Percentiles rank a stretch among this genome's conserved stretches.
Conservation (phyloP, 805 yeast genomes). For the Pichia manshurica region DNA sequence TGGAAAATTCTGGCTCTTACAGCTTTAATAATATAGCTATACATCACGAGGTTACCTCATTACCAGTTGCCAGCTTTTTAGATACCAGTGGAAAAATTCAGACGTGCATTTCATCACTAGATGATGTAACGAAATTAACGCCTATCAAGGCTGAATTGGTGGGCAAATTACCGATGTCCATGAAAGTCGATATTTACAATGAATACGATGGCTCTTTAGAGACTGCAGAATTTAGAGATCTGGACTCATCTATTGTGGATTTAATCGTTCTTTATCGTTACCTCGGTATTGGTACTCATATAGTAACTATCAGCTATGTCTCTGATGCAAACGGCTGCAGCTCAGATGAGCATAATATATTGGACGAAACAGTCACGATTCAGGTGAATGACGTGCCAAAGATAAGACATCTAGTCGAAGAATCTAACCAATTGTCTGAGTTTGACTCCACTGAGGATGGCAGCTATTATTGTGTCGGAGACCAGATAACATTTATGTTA, state of each 20-base stretch:
- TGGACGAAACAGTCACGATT: constrained; percentile 32
- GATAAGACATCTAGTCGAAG: constrained; percentile 39
- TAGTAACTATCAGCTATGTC: constrained; percentile 51
- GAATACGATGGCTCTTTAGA: constrained; percentile 53
- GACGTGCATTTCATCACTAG: constrained; percentile 27
- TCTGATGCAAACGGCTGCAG: constrained; percentile 68
- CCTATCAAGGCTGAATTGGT: constrained; percentile 62
- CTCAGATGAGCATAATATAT: constrained; percentile 35
- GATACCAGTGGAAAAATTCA: constrained; percentile 19
- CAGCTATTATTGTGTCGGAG: constrained; percentile 83
- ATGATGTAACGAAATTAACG: constrained; percentile 29
- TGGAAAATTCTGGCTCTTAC: constrained; percentile 22
- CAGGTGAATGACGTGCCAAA: constrained; percentile 74
- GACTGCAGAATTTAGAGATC: constrained; percentile 37
- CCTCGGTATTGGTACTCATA: constrained; percentile 65
- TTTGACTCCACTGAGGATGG: constrained; percentile 5
- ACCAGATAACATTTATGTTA: constrained; percentile 68
- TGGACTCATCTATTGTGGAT: constrained; percentile 34
- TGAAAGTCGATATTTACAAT: constrained; percentile 54
- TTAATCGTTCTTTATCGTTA: constrained; percentile 42
- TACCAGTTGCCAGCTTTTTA: constrained; percentile 48
- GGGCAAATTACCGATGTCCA: constrained; percentile 59
- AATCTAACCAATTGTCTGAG: constrained; percentile 27
- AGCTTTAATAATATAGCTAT: constrained; percentile 33
- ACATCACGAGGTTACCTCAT: constrained; percentile 47